Evolutionary conservation across 2,329 filamentous ascomycete genomes (phyloP), one percentile per base, ranked within the genome.

Genomic region (Pseudogymnoascus sp.): DNA sequence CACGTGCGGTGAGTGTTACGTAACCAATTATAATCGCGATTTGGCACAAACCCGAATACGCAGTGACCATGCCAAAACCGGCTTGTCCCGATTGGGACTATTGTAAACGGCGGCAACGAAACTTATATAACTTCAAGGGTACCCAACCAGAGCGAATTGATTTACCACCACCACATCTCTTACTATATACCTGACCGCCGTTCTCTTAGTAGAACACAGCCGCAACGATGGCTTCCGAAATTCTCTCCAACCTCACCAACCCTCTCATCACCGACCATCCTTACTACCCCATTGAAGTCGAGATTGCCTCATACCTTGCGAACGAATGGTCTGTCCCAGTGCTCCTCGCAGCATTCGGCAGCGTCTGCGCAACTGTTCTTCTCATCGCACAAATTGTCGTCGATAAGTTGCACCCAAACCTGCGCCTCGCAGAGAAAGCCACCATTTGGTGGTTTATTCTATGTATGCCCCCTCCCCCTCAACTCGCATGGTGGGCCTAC

Each of bases 401-500:
- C 64, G 83, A 81, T 66, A 75, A 74, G 63, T 69, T 79, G 41
- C 78, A 83, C 15, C 83, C 84, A 1, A 77, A 73, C 8, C 71
- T 91, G 60, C 76, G 78, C 35, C 73, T 68, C 6, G 72, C 72
- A 27, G 88, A 91, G 66, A 78, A 84, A 51, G 67, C 81, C 10
- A 82, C 82, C 4, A 82, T 88, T 21, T 74, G 91, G 74, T 93
- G 90, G 90, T 92, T 92, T 73, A 81, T 87, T 21, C 78, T 93
- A 12, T 90, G 88, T 80, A 82, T 76, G 72, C 81, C 67, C 65
- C 21, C 21, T 21, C 78, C 64, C 76, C 78, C 17, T 15, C 13
- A 39, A 31, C 21, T 36, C 13, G 21, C 17, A 27, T 39, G 10
- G 5, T 27, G 27, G 35, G 33, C 17, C 4, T 21, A 39, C 21